Percentiles rank a stretch among this genome's conserved stretches.
phyloP scores from a whole-genome alignment of 73 alveolate genomes.

The Uronychia binucleata region DNA sequence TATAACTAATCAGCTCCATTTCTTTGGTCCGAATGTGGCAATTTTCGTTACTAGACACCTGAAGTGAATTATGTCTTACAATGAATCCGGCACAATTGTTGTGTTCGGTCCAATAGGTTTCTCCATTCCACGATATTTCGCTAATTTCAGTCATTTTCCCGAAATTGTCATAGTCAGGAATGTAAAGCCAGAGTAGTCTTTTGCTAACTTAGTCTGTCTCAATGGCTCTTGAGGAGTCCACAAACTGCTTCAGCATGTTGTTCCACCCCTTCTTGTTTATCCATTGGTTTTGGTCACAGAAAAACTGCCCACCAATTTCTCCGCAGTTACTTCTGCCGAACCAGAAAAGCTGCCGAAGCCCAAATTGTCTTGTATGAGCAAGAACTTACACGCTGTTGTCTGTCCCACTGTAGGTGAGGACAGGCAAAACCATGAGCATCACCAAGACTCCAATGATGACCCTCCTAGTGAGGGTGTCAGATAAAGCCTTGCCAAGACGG shows the following conservation, averaged over 20 bases:
- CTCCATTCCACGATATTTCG: constrained; percentile 9
- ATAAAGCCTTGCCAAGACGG: constrained; percentile 67
- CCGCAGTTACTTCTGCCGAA: constrained; percentile 58
- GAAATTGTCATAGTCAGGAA: constrained; percentile 38
- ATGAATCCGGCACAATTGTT: constrained; percentile 66
- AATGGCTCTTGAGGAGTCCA: constrained; percentile 24
- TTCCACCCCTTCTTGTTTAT: constrained; percentile 57
- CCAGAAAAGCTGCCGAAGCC: constrained; percentile 69
- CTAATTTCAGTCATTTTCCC: constrained; percentile 16
- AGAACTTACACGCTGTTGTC: background rate
- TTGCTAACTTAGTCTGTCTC: constrained; percentile 40
- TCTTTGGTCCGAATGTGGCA: constrained; percentile 57
- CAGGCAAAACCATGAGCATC: constrained; percentile 71
- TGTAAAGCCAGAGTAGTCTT: constrained; percentile 64
- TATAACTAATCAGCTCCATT: constrained; percentile 59
- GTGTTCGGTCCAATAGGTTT: constrained; percentile 43
- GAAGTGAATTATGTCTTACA: no score
- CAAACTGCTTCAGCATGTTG: constrained; percentile 43
- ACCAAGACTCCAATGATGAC: constrained; percentile 76
- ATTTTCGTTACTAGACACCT: constrained; percentile 35
- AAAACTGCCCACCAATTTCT: constrained; percentile 5
- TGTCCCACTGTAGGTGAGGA: constrained; percentile 53
- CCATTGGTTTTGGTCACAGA: constrained; percentile 49
- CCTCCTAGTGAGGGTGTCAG: constrained; percentile 73
- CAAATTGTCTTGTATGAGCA: constrained; percentile 54